Evolutionary conservation across 192 early-diverging fungal species (phyloP).

Genomic region (Linnemannia zychae): DNA sequence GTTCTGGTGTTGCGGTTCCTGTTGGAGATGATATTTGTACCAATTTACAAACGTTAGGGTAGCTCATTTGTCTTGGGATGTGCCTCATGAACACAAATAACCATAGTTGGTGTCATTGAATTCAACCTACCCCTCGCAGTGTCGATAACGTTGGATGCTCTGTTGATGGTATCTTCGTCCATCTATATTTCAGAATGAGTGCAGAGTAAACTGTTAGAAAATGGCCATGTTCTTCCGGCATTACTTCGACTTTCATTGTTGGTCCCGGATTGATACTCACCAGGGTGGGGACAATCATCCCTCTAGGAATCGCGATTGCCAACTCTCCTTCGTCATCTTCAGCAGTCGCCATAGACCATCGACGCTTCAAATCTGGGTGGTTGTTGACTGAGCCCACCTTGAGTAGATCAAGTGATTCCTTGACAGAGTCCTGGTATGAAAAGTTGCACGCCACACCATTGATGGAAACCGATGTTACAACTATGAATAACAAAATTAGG

Average conservation of each 20-base stretch:
- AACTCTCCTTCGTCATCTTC: constrained; percentile 67
- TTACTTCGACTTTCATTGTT: background rate
- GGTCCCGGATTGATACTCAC: constrained; percentile 6
- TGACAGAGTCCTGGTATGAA: constrained; percentile 59
- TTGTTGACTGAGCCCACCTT: constrained; percentile 58
- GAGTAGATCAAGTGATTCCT: constrained; percentile 47
- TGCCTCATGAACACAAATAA: no score
- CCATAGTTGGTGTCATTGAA: background rate
- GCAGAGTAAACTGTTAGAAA: constrained; percentile 22
- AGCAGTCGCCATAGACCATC: constrained; percentile 60
- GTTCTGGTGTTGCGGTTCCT: constrained; percentile 48
- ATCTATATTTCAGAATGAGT: constrained; percentile 15
- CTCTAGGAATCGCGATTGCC: constrained; percentile 48
- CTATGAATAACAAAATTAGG: constrained; percentile 18
- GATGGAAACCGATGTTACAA: constrained; percentile 50
- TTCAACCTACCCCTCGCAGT: constrained; percentile 21
- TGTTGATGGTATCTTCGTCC: constrained; percentile 37
- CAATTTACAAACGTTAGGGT: background rate
- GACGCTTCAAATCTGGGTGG: constrained; percentile 61
- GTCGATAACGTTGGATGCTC: constrained; percentile 29
- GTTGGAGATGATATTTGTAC: background rate
- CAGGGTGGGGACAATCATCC: constrained; percentile 49
- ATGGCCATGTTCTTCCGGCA: background rate
- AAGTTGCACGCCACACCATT: constrained; percentile 52
- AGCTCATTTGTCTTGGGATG: background rate